These are phyloP conservation scores for Mortierella sp. DNA, from an alignment of 371 early-diverging fungal species.

Conservation along the genomic window DNA sequence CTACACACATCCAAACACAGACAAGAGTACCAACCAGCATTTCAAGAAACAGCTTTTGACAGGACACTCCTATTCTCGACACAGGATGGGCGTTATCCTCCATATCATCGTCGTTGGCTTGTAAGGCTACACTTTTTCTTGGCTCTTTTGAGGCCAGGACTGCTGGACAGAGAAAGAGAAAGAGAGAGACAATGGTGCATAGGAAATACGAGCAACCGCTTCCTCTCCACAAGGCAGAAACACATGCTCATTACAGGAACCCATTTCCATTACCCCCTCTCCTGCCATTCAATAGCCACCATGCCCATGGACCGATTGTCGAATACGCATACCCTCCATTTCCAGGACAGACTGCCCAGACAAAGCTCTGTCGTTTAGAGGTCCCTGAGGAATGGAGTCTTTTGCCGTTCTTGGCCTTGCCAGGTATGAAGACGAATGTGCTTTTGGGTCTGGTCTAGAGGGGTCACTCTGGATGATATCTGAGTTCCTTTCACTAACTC, in stretches of 20 bases:
- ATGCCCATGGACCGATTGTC: conserved; percentile 73
- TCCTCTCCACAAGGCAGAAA: too few species aligned
- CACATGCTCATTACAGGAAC: too few species aligned
- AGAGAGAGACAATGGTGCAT: too few species aligned
- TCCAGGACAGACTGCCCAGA: conserved; percentile 60
- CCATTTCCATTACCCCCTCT: not conserved
- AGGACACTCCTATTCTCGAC: not conserved
- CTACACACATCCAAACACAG: not conserved
- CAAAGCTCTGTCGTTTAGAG: conserved; percentile 60
- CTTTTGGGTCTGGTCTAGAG: too few species aligned
- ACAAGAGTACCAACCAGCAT: not conserved
- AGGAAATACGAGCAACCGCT: too few species aligned
- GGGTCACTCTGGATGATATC: too few species aligned
- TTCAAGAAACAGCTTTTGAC: too few species aligned
- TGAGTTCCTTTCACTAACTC: too few species aligned
- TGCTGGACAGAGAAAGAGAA: too few species aligned
- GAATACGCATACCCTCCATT: conserved; percentile 82
- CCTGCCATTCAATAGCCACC: conserved; percentile 59
- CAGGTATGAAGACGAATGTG: conserved; percentile 61
- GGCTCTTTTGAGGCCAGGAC: too few species aligned
- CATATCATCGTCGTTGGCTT: conserved; percentile 54
- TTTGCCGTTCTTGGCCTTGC: conserved; percentile 73
- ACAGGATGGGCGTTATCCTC: conserved; percentile 41
- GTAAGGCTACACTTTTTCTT: conserved; percentile 17
- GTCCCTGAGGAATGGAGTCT: conserved; percentile 86